Conservation (phyloP, 768 basidiomycete genomes). For the Sarcodon aspratus region DNA sequence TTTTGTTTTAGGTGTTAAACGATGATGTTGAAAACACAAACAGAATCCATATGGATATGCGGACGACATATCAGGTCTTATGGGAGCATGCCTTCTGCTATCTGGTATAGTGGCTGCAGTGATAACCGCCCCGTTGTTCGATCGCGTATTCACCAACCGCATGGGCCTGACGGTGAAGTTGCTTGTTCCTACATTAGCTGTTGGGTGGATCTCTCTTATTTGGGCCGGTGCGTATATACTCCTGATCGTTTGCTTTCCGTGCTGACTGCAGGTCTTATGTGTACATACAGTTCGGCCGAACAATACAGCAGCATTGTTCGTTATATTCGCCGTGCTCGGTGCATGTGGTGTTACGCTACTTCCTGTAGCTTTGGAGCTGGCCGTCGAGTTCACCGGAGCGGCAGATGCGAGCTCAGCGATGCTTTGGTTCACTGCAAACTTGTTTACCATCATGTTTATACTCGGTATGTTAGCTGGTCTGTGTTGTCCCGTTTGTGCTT, state of each 20-base stretch:
- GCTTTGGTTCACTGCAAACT: conserved; percentile 69
- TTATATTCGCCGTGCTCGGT: conserved; percentile 61
- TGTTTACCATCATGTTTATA: conserved; percentile 50
- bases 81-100: conserved; percentile 60
- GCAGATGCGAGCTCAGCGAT: conserved; percentile 68
- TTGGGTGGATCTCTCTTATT: conserved; percentile 61
- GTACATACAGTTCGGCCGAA: conserved; percentile 40
- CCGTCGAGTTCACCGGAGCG: conserved; percentile 70
- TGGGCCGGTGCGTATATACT: conserved; percentile 53
- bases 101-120: conserved; percentile 62
- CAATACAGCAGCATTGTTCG: conserved; percentile 49
- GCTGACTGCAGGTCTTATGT: background rate
- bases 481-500: background rate
- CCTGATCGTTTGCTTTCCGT: too few species aligned
- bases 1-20: too few species aligned
- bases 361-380: conserved; percentile 68
- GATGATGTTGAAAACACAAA: too few species aligned
- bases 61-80: conserved; percentile 46
- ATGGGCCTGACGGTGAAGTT: conserved; percentile 49
- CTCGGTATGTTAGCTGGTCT: conserved; percentile 31
- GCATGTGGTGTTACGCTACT: conserved; percentile 55
- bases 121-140: conserved; percentile 63
- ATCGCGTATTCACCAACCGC: conserved; percentile 71
- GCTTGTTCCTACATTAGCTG: conserved; percentile 49
- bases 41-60: conserved; percentile 61